Percentiles rank a stretch among this genome's conserved stretches.
These are phyloP conservation scores for Mycena pura DNA, from an alignment of 768 basidiomycete species.

Conservation along the genomic window DNA sequence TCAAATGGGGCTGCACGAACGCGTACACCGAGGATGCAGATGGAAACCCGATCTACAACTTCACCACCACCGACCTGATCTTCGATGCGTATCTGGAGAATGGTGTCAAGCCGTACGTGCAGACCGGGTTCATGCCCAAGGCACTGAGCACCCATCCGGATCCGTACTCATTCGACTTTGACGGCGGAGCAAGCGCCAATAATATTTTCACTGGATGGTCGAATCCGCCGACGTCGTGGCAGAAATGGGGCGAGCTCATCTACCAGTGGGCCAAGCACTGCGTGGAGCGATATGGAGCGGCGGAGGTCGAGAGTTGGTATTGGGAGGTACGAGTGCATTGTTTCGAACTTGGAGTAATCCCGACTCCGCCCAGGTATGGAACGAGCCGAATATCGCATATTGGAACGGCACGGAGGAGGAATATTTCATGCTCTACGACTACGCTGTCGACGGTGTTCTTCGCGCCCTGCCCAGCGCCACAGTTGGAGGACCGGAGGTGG, in stretches of 20 bases:
- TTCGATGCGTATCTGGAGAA: conserved; percentile 26
- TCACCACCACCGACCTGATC: conserved; percentile 23
- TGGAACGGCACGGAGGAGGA: conserved; percentile 26
- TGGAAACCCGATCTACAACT: conserved; percentile 23
- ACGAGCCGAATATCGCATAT: conserved; percentile 26
- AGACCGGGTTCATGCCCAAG: conserved; percentile 26
- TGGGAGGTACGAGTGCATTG: conserved; percentile 19
- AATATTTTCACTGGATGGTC: conserved; percentile 26
- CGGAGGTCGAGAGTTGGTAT: conserved; percentile 24
- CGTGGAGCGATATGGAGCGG: conserved; percentile 24
- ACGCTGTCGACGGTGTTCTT: conserved; percentile 24
- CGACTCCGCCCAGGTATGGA: conserved; percentile 23
- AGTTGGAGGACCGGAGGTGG: conserved; percentile 23
- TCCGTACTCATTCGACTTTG: conserved; percentile 23
- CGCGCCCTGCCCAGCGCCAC: conserved; percentile 24
- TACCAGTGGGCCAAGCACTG: conserved; percentile 23
- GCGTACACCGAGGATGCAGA: conserved; percentile 26
- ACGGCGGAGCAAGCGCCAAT: conserved; percentile 9
- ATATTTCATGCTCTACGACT: conserved; percentile 26
- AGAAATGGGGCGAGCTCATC: conserved; percentile 25
- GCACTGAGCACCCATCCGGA: conserved; percentile 22
- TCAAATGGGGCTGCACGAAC: conserved; percentile 26
- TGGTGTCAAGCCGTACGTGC: conserved; percentile 25
- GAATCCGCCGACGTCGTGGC: conserved; percentile 22
- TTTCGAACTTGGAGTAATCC: neutral